Evolutionary conservation across 495 filamentous ascomycete species (phyloP).

Genomic region (Parathielavia appendiculata): DNA sequence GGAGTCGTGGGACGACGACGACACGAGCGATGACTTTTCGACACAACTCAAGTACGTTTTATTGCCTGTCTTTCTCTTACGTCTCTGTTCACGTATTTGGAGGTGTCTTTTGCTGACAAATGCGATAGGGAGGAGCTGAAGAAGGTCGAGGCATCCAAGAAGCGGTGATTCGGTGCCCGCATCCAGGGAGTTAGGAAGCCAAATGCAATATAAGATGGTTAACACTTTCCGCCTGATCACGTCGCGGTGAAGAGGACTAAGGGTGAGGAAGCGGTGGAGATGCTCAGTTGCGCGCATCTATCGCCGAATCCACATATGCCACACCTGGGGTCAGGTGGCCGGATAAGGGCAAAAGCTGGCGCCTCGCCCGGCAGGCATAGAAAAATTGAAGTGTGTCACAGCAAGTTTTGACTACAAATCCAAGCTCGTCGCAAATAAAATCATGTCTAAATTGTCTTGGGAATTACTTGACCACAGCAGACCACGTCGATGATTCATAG

Average conservation of each 20-base stretch:
- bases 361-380: no score
- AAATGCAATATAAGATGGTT: background rate
- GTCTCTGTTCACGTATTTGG: no score
- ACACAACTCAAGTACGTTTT: constrained; percentile 81
- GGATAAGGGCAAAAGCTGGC: background rate
- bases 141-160: constrained; percentile 75
- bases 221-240: constrained; percentile 9
- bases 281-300: no score
- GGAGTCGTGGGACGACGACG: constrained; percentile 99
- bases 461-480: background rate
- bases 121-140: constrained; percentile 79
- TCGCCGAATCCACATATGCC: no score
- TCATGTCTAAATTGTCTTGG: background rate
- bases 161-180: constrained; percentile 34
- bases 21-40: constrained; percentile 93
- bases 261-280: no score
- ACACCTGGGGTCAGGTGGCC: no score
- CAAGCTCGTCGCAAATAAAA: background rate
- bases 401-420: no score
- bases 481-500: background rate
- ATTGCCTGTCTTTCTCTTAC: background rate
- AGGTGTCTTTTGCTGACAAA: background rate
- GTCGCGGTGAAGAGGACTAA: no score
- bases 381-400: background rate
- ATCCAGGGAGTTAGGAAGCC: background rate